Conservation (phyloP, 1,284 basidiomycete genomes). For the Leccinum pseudoinsigne region DNA sequence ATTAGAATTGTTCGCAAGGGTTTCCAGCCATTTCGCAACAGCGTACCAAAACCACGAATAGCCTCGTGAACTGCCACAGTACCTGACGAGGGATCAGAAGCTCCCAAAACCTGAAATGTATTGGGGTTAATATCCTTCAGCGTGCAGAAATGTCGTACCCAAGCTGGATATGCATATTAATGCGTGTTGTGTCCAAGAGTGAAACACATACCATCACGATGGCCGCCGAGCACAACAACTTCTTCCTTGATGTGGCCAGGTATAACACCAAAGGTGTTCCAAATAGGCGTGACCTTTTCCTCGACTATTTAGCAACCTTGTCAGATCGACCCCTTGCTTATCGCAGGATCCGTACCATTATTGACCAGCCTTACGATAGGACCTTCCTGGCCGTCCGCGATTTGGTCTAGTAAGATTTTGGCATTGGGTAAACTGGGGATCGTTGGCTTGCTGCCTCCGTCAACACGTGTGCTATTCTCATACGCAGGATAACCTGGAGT, state of each 20-base stretch:
- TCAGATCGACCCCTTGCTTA: slow-evolving; percentile 7
- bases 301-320: slow-evolving; percentile 38
- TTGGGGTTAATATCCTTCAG: not conserved
- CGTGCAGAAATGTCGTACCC: slow-evolving; percentile 23
- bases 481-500: slow-evolving; percentile 78
- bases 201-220: slow-evolving; percentile 59
- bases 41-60: slow-evolving; percentile 66
- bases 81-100: slow-evolving; percentile 78
- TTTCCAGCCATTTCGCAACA: slow-evolving; percentile 74
- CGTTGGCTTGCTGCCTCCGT: slow-evolving; percentile 58
- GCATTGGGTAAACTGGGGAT: slow-evolving; percentile 67
- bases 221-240: slow-evolving; percentile 74
- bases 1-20: slow-evolving; percentile 78
- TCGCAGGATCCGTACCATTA: slow-evolving; percentile 36
- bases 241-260: slow-evolving; percentile 77
- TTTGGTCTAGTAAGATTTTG: slow-evolving; percentile 45
- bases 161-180: slow-evolving; percentile 23
- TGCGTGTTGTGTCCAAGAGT: not conserved
- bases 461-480: slow-evolving; percentile 63
- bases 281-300: slow-evolving; percentile 46
- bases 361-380: slow-evolving; percentile 47
- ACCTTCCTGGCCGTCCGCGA: slow-evolving; percentile 36
- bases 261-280: slow-evolving; percentile 76
- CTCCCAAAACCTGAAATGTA: slow-evolving; percentile 54
- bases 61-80: slow-evolving; percentile 75